Percentiles rank a stretch among this genome's conserved stretches.
Evolutionary conservation across 163 green algal genomes (phyloP).

Genomic region (Picocystis sp.): DNA sequence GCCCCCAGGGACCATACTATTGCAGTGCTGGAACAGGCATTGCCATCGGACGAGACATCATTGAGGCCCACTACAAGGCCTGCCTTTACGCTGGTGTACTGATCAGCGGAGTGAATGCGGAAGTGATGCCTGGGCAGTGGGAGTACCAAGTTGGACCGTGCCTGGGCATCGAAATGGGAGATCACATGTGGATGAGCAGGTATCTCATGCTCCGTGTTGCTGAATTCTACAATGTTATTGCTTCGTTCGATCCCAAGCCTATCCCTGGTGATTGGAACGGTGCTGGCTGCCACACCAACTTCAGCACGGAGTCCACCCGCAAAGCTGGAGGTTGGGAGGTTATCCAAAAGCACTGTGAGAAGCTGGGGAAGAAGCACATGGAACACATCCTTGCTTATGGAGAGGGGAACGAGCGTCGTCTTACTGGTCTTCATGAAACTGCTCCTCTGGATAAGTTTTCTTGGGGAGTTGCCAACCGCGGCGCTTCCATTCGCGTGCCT

Average conservation of each 20-base stretch:
- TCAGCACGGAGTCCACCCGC: constrained; percentile 75
- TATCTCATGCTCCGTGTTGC: constrained; percentile 82
- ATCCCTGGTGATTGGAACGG: constrained; percentile 98
- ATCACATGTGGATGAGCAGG: constrained; percentile 92
- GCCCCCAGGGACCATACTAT: constrained; percentile 39
- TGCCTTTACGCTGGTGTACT: constrained; percentile 84
- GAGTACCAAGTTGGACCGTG: constrained; percentile 76
- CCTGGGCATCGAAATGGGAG: constrained; percentile 68
- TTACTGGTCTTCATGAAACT: constrained; percentile 88
- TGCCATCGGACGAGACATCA: constrained; percentile 79
- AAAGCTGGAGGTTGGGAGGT: constrained; percentile 60
- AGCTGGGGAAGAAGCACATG: constrained; percentile 83
- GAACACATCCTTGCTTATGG: constrained; percentile 92
- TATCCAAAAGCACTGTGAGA: constrained; percentile 82
- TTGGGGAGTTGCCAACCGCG: constrained; percentile 93
- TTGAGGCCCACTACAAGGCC: constrained; percentile 89
- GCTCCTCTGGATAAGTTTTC: constrained; percentile 82
- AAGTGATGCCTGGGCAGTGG: constrained; percentile 88
- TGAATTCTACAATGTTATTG: constrained; percentile 59
- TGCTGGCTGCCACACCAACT: constrained; percentile 91
- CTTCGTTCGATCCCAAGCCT: constrained; percentile 95
- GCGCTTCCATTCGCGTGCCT: constrained; percentile 84
- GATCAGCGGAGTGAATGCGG: constrained; percentile 80
- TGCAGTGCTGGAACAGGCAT: constrained; percentile 72
- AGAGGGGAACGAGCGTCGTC: constrained; percentile 92